Evolutionary conservation across 768 basidiomycete species (phyloP), one percentile per base, ranked within the genome.

Genomic region (Paxillus ammoniavirescens): DNA sequence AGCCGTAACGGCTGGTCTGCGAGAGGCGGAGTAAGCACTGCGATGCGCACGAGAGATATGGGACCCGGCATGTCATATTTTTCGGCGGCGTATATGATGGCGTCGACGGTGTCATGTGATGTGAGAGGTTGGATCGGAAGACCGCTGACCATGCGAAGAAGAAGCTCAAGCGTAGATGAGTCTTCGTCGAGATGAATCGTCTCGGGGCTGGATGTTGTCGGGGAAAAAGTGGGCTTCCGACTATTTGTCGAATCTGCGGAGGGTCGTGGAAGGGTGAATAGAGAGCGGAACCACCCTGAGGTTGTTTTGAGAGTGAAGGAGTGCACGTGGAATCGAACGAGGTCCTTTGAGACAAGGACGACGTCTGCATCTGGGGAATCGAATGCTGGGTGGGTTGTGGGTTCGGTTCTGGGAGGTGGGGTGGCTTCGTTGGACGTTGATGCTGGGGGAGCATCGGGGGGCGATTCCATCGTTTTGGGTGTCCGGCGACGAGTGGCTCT

Each of bases 1-100:
- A 85, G 66, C 12, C 79, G 76, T 15, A 85, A 69, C 0, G 82
- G 78, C 42, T 80, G 70, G 36, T 74, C 70, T 21, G 79, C 68
- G 40, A 86, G 72, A 0, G 77, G 68, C 1, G 78, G 80, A 0
- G 80, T 80, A 64, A 78, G 75, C 49, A 82, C 71, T n/a, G 82
- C 74, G 33, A 82, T 77, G 37, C 82, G 82, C 47, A 86, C 67
- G 57, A 86, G 77, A 6, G 82, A 83, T 53, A 75, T 71, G 2
- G 84, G 82, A 0, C 85, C 86, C 0, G 80, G 77, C 81, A 85
- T 87, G 35, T 86, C 85, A 64, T 87, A 87, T 61, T 85, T 86
- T 61, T 87, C 84, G 0, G 84, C 80, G 0, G 83, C 82, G 50
- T 77, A 82, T 12, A 87, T 68, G n/a, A 87, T 61, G 4, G 75